Evolutionary conservation across 768 basidiomycete species (phyloP).

Genomic region (Coprinellus aureogranulatus): DNA sequence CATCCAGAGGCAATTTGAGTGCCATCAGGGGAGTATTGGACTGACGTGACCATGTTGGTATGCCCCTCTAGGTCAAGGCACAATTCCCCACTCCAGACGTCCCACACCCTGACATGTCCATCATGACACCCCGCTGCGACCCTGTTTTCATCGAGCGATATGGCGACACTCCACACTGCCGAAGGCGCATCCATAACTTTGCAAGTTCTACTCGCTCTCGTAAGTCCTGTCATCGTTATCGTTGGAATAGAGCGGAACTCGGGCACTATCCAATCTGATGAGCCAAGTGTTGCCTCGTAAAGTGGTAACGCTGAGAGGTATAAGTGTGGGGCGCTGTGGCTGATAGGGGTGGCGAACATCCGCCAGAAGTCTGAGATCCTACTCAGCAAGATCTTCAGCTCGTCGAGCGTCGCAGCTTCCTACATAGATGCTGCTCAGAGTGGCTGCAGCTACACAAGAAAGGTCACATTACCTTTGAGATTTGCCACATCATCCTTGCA

Average conservation of each 20-base stretch:
- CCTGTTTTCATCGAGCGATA: conserved; percentile 23
- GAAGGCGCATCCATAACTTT: conserved; percentile 13
- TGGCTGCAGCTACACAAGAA: too few species aligned
- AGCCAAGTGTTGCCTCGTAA: conserved; percentile 4
- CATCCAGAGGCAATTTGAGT: conserved; percentile 87
- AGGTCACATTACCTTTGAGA: conserved; percentile 8
- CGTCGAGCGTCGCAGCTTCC: neutral
- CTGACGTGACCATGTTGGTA: conserved; percentile 78
- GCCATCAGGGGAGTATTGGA: conserved; percentile 91
- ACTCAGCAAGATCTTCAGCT: conserved; percentile 6
- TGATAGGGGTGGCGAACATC: conserved; percentile 12
- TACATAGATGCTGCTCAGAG: neutral
- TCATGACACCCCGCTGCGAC: conserved; percentile 15
- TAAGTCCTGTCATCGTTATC: neutral
- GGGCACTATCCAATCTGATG: too few species aligned
- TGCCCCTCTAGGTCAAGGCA: neutral
- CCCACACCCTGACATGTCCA: neutral
- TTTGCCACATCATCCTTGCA: neutral
- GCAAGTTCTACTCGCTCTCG: neutral
- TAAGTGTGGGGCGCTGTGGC: conserved; percentile 22
- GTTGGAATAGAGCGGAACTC: neutral
- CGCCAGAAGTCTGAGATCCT: conserved; percentile 15
- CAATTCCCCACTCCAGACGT: neutral
- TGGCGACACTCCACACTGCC: conserved; percentile 12
- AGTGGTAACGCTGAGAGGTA: conserved; percentile 27